Conservation (phyloP, 108 stramenopile species). For the Mediolabrus comicus region DNA sequence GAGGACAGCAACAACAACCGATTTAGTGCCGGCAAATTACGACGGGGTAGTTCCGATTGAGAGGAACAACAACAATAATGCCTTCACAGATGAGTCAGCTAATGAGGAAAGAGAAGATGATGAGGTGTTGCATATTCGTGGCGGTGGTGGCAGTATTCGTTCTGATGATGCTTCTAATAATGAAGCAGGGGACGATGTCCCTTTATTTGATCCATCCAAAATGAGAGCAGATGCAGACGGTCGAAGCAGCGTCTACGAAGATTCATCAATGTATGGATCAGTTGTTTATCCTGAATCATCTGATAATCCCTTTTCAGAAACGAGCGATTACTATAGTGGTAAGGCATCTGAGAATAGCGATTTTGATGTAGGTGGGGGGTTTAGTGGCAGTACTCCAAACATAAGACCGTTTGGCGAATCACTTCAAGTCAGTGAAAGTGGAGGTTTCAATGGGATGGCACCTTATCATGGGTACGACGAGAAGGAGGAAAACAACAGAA, state of each 20-base stretch:
- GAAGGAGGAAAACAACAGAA: neutral
- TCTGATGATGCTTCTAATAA: neutral
- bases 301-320: constrained; percentile 19
- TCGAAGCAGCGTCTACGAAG: constrained; percentile 1
- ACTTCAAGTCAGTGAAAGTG: neutral
- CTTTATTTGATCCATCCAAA: neutral
- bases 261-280: neutral
- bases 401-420: neutral
- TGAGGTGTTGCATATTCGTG: constrained; percentile 15
- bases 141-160: constrained; percentile 4
- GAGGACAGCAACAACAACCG: too few relatives aligned
- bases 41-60: neutral
- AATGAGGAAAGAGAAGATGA: neutral
- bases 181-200: neutral
- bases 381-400: neutral
- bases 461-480: neutral
- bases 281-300: neutral
- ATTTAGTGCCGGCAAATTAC: neutral
- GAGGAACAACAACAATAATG: neutral
- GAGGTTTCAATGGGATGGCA: too few relatives aligned
- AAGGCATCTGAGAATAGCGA: neutral
- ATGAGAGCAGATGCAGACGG: neutral
- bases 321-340: neutral
- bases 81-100: neutral
- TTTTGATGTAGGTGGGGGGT: neutral